A percentile compares a stretch with the other conserved stretches of the same genome.
phyloP scores from a whole-genome alignment of 441 rosid species.

The Syzygium malaccense region DNA sequence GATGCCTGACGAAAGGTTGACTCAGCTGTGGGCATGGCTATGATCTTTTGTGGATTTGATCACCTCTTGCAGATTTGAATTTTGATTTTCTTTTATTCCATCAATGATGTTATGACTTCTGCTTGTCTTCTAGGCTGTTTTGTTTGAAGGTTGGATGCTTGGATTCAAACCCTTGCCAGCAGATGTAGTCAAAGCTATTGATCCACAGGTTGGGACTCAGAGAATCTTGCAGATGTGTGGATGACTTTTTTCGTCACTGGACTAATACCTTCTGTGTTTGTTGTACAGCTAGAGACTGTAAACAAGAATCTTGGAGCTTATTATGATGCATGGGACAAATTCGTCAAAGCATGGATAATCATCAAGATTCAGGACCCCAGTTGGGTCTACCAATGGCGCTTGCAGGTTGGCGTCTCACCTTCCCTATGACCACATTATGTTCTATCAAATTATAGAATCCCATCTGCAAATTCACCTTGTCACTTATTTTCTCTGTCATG shows the following conservation, averaged over 20 bases:
- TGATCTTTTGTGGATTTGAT: background rate
- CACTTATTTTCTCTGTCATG: background rate
- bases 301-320: conserved; percentile 87
- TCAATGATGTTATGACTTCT: background rate
- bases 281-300: conserved; percentile 59
- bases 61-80: background rate
- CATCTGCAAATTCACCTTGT: background rate
- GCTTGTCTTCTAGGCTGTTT: conserved; percentile 45
- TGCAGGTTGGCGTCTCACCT: conserved; percentile 52
- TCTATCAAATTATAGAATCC: background rate
- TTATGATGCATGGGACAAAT: conserved; percentile 90
- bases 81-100: background rate
- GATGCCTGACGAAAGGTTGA: background rate
- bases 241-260: background rate
- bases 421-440: background rate
- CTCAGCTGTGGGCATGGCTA: background rate
- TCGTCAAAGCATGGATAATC: conserved; percentile 70
- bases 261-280: background rate
- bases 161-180: conserved; percentile 75
- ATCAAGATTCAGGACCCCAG: conserved; percentile 87
- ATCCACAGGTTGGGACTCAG: conserved; percentile 60
- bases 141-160: conserved; percentile 99
- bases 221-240: background rate
- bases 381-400: conserved; percentile 89
- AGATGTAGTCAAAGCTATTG: conserved; percentile 61